Evolutionary conservation across 2,329 filamentous ascomycete species (phyloP), one percentile per base, ranked within the genome.

Genomic region (Talaromyces pinophilus): DNA sequence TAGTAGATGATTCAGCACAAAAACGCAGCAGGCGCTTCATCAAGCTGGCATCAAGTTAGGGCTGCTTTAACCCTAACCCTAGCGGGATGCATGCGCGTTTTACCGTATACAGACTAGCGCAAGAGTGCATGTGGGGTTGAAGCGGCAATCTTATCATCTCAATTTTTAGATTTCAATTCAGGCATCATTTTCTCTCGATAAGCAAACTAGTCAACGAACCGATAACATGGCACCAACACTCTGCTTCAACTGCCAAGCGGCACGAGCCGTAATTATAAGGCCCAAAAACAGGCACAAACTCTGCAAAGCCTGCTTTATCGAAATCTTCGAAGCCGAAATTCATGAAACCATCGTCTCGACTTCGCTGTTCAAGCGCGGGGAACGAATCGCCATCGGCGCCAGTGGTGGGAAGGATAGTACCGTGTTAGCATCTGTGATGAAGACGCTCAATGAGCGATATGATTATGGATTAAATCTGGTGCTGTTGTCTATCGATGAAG

Each of bases 371-470:
- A 83, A 84, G 54, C 88, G 85, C 1, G 94, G 94, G 67, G 95
- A 99, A 77, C 88, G 86, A 68, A 87, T 99, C 46, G 96, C 95
- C 7, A 97, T 99, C 73, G 96, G 95, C 52, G 95, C 96, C 59
- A 97, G 93, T 1, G 95, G 95, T 64, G 95, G 95, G 72, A 99
- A 99, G 80, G 95, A 99, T 78, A 97, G 93, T 62, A 99, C 95
- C 0, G 95, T 99, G 0, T 85, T 99, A 11, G 95, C 95, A 4
- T 96, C 93, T 0, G 93, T 99, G 0, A 85, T 99, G 62, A 97
- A 97, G 78, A 97, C 93, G 0, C 83, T 99, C 2, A 98, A 99
- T 72, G 92, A 96, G 76, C 88, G 93, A 55, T 88, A 97, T 76
- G 83, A 89, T 70, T 98, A 98, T 77, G 92, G 90, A 0, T 82